Base-by-base conservation (phyloP, 2,329 filamentous ascomycete species). In the Neocatenulostroma microsporum region DNA sequence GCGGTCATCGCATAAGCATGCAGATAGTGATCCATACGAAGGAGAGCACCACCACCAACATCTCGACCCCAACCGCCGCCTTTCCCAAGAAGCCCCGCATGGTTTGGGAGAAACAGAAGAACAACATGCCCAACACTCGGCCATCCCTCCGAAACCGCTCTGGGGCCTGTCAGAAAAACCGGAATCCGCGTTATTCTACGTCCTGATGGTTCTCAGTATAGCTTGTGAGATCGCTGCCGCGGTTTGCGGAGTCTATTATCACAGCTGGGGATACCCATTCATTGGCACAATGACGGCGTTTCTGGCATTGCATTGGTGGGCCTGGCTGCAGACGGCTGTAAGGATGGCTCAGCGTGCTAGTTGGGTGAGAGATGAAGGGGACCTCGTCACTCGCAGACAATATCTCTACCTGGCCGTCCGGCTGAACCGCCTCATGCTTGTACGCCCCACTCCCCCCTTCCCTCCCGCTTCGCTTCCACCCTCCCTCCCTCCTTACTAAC, bases 271-370 rank as follows among this genome's bases (percentile, higher is more conserved):
- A 5, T 18, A 39, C 6, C 38, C 48, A 2, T 58, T 58, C 36
- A 53, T 53, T 24, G 53, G 37, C 5, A 42, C 36, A 4, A 41
- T 50, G 23, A 42, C 46, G 4, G 42, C 44, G 7, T 47, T 53
- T 26, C 51, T 51, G 47, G 43, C 54, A 12, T 43, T 51, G 12
- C 45, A 56, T 18, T 57, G 55, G 56, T 48, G 47, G 11, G 56
- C 54, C 7, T 58, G 55, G 55, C 31, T 53, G 24, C 55, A 57
- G 46, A 58, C 56, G 9, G 55, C 50, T 10, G 41, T 50, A n/a
- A 42, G 45, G 2, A 58, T 58, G 55, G 34, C 51, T 36, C 55
- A 57, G 42, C 40, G 56, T 25, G 54, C 54, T 7, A 57, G 55
- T 36, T 57, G 56, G 56, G 47, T 53, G 30, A 35, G 55, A 33